Percentiles rank a stretch among this genome's conserved stretches.
phyloP scores from a whole-genome alignment of 2,329 filamentous ascomycete genomes.

The Pseudocercospora fuligena region DNA sequence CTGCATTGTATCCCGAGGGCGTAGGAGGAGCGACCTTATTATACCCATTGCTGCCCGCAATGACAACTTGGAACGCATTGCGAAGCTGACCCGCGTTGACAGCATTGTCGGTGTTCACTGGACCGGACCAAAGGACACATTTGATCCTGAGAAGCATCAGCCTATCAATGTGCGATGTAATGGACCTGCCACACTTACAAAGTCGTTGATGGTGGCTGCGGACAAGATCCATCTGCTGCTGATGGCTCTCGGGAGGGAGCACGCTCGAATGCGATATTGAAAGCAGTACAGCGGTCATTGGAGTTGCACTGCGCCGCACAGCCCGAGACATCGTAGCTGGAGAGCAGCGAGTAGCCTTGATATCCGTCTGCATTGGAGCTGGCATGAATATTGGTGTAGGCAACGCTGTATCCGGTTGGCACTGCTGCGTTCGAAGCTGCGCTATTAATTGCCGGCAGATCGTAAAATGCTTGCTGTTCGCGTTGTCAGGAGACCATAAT shows the following conservation, averaged over 20 bases:
- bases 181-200: background rate
- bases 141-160: constrained; percentile 31
- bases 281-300: constrained; percentile 23
- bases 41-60: constrained; percentile 24
- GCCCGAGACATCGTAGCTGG: constrained; percentile 32
- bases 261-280: constrained; percentile 23
- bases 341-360: constrained; percentile 27
- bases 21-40: constrained; percentile 11
- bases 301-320: constrained; percentile 35
- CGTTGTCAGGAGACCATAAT: background rate
- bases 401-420: constrained; percentile 17
- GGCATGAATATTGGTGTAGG: constrained; percentile 23
- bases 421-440: constrained; percentile 21
- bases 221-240: constrained; percentile 29
- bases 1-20: constrained; percentile 23
- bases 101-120: constrained; percentile 31
- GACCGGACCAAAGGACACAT: constrained; percentile 39
- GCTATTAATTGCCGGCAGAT: constrained; percentile 17
- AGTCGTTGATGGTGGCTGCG: constrained; percentile 7
- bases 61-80: constrained; percentile 24
- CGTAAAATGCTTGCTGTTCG: background rate
- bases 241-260: constrained; percentile 39
- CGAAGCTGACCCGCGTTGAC: constrained; percentile 36
- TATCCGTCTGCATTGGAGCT: constrained; percentile 23
- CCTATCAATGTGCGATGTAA: background rate